Conservation (phyloP, 2,329 filamentous ascomycete species). For the Xylaria sp. region DNA sequence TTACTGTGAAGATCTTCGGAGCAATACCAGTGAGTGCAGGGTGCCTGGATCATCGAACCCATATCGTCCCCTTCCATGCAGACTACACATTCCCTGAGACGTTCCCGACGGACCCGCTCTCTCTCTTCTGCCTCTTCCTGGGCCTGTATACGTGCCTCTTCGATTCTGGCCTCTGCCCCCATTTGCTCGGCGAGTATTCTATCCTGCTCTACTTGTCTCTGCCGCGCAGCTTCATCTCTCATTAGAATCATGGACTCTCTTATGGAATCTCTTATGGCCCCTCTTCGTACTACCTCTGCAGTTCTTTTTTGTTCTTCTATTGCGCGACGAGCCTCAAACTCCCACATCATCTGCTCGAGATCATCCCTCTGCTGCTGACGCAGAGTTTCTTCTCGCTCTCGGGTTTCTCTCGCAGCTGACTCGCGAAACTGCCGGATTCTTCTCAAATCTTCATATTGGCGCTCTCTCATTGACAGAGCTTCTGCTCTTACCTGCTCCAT, state of each 20-base stretch:
- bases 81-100: slow-evolving; percentile 26
- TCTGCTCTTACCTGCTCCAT: slow-evolving; percentile 21
- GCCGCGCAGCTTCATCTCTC: slow-evolving; percentile 25
- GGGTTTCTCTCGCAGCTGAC: slow-evolving; percentile 10
- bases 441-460: slow-evolving; percentile 17
- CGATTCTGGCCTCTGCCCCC: slow-evolving; percentile 11
- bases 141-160: slow-evolving; percentile 17
- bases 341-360: slow-evolving; percentile 17
- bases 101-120: slow-evolving; percentile 16
- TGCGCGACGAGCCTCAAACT: slow-evolving; percentile 19
- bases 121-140: slow-evolving; percentile 14
- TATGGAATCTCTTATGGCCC: slow-evolving; percentile 1
- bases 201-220: slow-evolving; percentile 25
- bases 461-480: slow-evolving; percentile 23
- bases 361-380: slow-evolving; percentile 17
- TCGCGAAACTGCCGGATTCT: slow-evolving; percentile 19
- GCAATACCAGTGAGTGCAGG: slow-evolving; percentile 30
- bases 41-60: slow-evolving; percentile 22
- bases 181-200: slow-evolving; percentile 19
- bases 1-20: slow-evolving; percentile 26
- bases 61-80: slow-evolving; percentile 28
- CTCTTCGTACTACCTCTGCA: slow-evolving; percentile 18
- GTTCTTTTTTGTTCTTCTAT: slow-evolving; percentile 27
- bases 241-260: slow-evolving; percentile 22
- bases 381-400: slow-evolving; percentile 24